phyloP scores from a whole-genome alignment of 2,329 filamentous ascomycete species.

The Phyllosticta citrichinensis region DNA sequence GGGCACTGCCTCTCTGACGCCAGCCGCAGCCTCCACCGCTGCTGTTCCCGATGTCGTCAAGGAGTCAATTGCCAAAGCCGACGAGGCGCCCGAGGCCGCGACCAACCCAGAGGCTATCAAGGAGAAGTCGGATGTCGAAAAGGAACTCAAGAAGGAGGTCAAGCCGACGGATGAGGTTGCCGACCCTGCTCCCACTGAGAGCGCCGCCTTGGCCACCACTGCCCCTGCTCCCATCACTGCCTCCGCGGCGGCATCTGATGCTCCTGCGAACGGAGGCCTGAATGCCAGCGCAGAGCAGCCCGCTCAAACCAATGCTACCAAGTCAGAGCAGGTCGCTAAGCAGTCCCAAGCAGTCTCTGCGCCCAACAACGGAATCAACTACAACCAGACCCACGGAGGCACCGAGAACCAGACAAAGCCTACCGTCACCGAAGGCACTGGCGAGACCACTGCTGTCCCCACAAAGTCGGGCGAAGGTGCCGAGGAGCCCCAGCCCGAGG shows the following conservation, averaged over 20 bases:
- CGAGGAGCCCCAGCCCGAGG: background rate
- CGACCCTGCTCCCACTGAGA: constrained; percentile 34
- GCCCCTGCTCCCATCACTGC: constrained; percentile 16
- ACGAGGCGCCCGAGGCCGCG: constrained; percentile 59
- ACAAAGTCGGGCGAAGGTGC: constrained; percentile 5
- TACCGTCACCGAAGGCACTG: constrained; percentile 30
- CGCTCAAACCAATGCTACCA: constrained; percentile 16
- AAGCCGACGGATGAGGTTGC: constrained; percentile 31
- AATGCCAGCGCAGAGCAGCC: constrained; percentile 27
- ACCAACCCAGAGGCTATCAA: constrained; percentile 57
- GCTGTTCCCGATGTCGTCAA: constrained; percentile 32
- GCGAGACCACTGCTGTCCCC: constrained; percentile 24
- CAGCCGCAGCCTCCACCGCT: constrained; percentile 12
- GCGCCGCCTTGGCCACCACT: constrained; percentile 27
- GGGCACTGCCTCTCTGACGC: constrained; percentile 18
- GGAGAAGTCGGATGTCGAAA: constrained; percentile 66
- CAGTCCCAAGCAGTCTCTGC: background rate
- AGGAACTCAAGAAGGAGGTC: constrained; percentile 60
- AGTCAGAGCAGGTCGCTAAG: background rate
- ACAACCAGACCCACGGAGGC: background rate
- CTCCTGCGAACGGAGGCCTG: constrained; percentile 15
- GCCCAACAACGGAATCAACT: background rate
- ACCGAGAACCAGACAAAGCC: constrained; percentile 27
- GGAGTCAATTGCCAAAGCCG: constrained; percentile 40
- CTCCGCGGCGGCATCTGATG: background rate